Evolutionary conservation across 768 basidiomycete genomes (phyloP), one percentile per base, ranked within the genome.

Genomic region (Pisolithus sp.): DNA sequence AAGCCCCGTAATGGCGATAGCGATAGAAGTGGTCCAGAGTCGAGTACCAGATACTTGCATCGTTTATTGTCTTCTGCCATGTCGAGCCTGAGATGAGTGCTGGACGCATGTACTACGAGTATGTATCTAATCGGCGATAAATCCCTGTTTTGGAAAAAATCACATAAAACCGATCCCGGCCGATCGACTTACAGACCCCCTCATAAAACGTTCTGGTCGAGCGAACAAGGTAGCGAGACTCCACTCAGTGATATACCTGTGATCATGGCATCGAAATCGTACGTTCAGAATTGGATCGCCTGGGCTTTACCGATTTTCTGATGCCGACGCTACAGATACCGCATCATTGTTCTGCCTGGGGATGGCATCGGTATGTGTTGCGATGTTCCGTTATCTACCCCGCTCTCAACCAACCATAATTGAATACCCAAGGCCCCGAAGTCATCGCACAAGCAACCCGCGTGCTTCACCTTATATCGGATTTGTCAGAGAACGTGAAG

Each of bases 11-110:
- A 78, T 0, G 94, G 92, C 0, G 88, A 86, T 2, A 95, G 74
- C 3, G 92, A 91, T 4, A 98, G 82, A 0, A 97, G 74, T 3
- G 95, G 94, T 2, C 93, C 93, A 0, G 95, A 87, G 78, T 98
- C 95, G 46, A 98, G 83, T 7, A 98, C 85, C 13, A 98, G 80
- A 55, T 80, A 82, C 65, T 80, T 85, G 70, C 87, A 89, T 51
- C 75, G 77, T 13, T 75, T 74, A 44, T 66, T 63, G 46, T 56
- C 49, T 28, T 57, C 55, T 12, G 63, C 23, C 67, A 70, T 68
- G 55, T 46, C 17, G 46, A 26, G 26, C 26, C 26, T 26, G 26
- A n/a, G 44, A 23, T 49, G 36, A 17, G 26, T 45, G 37, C 44
- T 50, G 18, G 17, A 12, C 26, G 31, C n/a, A 23, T 26, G 26